Evolutionary conservation across 2,329 filamentous ascomycete genomes (phyloP).

Genomic region (Venturia aucupariae): DNA sequence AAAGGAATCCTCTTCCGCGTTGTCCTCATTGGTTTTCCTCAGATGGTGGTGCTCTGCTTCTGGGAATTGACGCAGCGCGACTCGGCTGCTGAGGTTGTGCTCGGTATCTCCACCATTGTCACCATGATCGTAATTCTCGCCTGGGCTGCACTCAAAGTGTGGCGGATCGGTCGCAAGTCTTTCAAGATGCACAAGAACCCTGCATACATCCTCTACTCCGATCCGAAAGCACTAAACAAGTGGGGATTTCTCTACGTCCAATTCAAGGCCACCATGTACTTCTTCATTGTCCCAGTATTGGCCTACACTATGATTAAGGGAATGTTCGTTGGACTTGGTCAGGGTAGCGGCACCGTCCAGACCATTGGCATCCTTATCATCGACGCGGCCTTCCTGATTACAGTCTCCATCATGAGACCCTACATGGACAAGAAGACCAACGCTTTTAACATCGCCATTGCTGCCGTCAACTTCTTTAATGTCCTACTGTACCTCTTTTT

Average conservation of each 20-base stretch:
- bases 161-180: conserved; percentile 78
- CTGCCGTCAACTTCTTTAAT: conserved; percentile 82
- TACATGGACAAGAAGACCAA: conserved; percentile 99
- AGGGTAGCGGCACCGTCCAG: conserved; percentile 61
- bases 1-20: conserved; percentile 91
- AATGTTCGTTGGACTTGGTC: conserved; percentile 77
- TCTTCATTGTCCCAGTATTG: conserved; percentile 78
- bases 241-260: conserved; percentile 98
- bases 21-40: conserved; percentile 80
- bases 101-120: conserved; percentile 83
- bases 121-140: conserved; percentile 67
- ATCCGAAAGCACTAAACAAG: conserved; percentile 89
- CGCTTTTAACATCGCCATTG: conserved; percentile 89
- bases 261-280: conserved; percentile 91
- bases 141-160: conserved; percentile 86
- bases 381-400: conserved; percentile 69
- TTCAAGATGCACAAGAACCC: conserved; percentile 91
- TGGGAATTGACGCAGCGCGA: conserved; percentile 88
- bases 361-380: conserved; percentile 76
- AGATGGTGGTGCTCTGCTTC: conserved; percentile 80
- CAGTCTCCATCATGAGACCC: conserved; percentile 69
- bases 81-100: conserved; percentile 74
- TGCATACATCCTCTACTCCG: conserved; percentile 92
- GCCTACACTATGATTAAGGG: conserved; percentile 76
- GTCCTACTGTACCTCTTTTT: conserved; percentile 84